These are phyloP conservation scores for Wickerhamiella cacticola DNA, from an alignment of 805 yeast species.

Conservation along the genomic window DNA sequence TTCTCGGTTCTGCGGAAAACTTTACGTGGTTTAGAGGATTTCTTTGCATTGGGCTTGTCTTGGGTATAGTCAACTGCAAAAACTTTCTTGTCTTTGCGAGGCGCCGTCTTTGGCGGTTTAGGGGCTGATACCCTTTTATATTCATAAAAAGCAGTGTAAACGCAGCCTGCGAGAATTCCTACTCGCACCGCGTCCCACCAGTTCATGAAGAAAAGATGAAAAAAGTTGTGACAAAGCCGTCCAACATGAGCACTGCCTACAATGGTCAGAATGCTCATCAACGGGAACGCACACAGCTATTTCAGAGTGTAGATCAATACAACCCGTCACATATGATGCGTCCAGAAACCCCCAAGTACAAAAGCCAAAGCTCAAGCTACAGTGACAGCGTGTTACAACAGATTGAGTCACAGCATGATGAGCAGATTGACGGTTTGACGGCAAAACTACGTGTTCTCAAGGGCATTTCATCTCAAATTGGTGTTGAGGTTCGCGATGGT, in stretches of 20 bases:
- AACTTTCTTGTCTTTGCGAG: not conserved
- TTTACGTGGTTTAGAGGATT: slow-evolving; percentile 6
- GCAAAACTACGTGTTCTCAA: slow-evolving; percentile 45
- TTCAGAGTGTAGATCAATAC: slow-evolving; percentile 27
- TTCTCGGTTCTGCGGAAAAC: slow-evolving; percentile 3
- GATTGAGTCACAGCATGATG: slow-evolving; percentile 56
- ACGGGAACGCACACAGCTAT: slow-evolving; percentile 32
- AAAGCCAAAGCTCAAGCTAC: slow-evolving; percentile 26
- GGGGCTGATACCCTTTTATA: slow-evolving; percentile 1
- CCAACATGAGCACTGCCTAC: slow-evolving; percentile 10
- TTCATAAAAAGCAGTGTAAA: slow-evolving; percentile 5
- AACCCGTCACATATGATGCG: slow-evolving; percentile 21
- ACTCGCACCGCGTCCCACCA: slow-evolving; percentile 9
- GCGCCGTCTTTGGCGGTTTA: not conserved
- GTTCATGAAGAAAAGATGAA: not conserved
- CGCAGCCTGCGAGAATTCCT: slow-evolving; percentile 10
- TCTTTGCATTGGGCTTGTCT: not conserved
- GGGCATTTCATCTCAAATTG: slow-evolving; percentile 45
- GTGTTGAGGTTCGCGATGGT: slow-evolving; percentile 50
- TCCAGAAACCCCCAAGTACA: slow-evolving; percentile 12
- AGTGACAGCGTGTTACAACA: slow-evolving; percentile 45
- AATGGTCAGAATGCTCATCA: slow-evolving; percentile 22
- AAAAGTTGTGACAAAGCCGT: not conserved
- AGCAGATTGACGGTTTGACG: slow-evolving; percentile 42
- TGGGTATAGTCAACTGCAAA: slow-evolving; percentile 10